A percentile compares a stretch with the other conserved stretches of the same genome.
Evolutionary conservation across 495 filamentous ascomycete genomes (phyloP).

Genomic region (Penicillium robsamsonii): DNA sequence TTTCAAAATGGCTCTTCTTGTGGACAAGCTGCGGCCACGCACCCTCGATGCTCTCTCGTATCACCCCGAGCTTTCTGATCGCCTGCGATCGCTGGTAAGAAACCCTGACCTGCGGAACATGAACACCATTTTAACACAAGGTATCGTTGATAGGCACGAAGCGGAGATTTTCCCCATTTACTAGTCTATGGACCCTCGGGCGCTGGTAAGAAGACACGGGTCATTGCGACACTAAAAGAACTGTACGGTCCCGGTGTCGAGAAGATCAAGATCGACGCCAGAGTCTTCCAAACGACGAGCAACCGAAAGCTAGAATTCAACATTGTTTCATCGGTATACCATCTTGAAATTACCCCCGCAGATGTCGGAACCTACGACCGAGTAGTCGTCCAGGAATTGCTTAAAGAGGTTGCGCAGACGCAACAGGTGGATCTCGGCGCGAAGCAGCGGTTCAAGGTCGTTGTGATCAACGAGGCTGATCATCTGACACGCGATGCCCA

Average conservation of each 20-base stretch:
- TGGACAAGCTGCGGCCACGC: slow-evolving; percentile 92
- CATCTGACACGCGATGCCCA: slow-evolving; percentile 92
- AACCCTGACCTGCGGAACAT: background rate
- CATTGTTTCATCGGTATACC: slow-evolving; percentile 92
- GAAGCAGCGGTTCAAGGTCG: slow-evolving; percentile 92
- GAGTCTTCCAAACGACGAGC: slow-evolving; percentile 90
- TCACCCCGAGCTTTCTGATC: slow-evolving; percentile 82
- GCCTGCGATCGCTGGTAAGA: slow-evolving; percentile 81
- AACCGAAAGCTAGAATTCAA: slow-evolving; percentile 99
- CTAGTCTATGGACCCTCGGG: slow-evolving; percentile 95
- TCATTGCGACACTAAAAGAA: slow-evolving; percentile 89
- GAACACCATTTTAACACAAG: slow-evolving; percentile 3
- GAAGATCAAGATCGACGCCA: slow-evolving; percentile 95
- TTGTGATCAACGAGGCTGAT: slow-evolving; percentile 99
- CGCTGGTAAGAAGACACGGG: slow-evolving; percentile 95
- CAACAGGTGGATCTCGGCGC: slow-evolving; percentile 92
- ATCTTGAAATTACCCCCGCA: slow-evolving; percentile 95
- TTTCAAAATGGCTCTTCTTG: slow-evolving; percentile 68
- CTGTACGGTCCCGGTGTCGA: slow-evolving; percentile 90
- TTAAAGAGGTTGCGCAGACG: slow-evolving; percentile 97
- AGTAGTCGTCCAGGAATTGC: slow-evolving; percentile 89
- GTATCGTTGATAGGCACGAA: slow-evolving; percentile 67
- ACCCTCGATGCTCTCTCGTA: slow-evolving; percentile 84
- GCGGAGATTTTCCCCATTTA: slow-evolving; percentile 94
- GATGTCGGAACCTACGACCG: slow-evolving; percentile 97